Percentiles rank a stretch among this genome's conserved stretches.
These are phyloP conservation scores for Diaporthe eres DNA, from an alignment of 2,329 filamentous ascomycete genomes.

Conservation along the genomic window DNA sequence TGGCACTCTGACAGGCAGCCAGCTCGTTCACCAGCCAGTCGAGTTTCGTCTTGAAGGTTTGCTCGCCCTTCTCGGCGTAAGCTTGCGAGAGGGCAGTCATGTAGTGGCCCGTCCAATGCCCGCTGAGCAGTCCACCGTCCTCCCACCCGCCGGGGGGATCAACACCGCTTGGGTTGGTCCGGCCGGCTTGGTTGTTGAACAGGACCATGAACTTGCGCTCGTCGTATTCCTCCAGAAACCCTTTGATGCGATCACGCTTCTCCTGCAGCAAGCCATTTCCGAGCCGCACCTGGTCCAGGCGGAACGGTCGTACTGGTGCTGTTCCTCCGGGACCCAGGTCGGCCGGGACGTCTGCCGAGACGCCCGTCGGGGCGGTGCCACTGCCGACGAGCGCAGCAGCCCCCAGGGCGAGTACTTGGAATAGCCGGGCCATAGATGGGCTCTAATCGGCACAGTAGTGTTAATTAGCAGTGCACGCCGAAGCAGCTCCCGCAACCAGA, in stretches of 20 bases:
- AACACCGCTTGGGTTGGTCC: conserved; percentile 48
- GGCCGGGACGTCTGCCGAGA: conserved; percentile 27
- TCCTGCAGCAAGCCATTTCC: conserved; percentile 51
- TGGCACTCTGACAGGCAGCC: conserved; percentile 50
- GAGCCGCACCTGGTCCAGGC: conserved; percentile 51
- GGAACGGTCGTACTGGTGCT: conserved; percentile 51
- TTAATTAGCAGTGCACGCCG: background rate
- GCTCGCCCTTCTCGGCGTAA: conserved; percentile 50
- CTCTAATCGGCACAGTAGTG: background rate
- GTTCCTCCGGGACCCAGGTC: conserved; percentile 49
- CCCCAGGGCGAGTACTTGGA: conserved; percentile 7
- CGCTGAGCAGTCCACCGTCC: conserved; percentile 52
- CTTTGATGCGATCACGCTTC: conserved; percentile 52
- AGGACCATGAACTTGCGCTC: conserved; percentile 49
- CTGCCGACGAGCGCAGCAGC: conserved; percentile 6
- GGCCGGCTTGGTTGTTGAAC: conserved; percentile 51
- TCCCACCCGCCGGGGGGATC: conserved; percentile 51
- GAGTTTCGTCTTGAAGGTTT: conserved; percentile 50
- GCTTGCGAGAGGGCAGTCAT: conserved; percentile 52
- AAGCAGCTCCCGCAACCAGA: background rate
- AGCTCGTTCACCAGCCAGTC: conserved; percentile 53
- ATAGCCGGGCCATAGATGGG: background rate
- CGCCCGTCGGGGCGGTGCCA: background rate
- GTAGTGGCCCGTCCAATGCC: conserved; percentile 52
- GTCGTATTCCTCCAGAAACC: conserved; percentile 49